These are phyloP conservation scores for Berkeleyomyces basicola DNA, from an alignment of 2,329 filamentous ascomycete genomes.

Conservation along the genomic window DNA sequence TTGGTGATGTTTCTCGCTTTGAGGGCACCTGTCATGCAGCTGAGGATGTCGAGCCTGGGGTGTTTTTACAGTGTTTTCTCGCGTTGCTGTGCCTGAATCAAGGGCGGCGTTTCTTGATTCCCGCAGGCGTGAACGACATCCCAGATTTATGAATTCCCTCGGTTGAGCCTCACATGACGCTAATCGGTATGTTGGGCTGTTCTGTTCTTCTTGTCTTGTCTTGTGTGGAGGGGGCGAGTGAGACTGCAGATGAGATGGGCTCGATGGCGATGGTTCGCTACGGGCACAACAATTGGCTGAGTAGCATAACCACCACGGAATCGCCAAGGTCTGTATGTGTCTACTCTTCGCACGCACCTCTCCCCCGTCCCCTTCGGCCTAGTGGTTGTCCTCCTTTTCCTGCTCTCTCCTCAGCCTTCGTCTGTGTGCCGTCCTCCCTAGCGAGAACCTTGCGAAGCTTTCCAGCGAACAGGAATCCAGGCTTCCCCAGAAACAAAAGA, in stretches of 20 bases:
- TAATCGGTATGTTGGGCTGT: not conserved
- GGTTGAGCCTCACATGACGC: not conserved
- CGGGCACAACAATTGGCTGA: no score
- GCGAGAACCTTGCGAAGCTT: not conserved
- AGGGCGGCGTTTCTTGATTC: not conserved
- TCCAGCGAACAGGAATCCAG: not conserved
- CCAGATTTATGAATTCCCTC: not conserved
- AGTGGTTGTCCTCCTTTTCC: not conserved
- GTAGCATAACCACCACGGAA: no score
- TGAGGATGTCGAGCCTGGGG: no score
- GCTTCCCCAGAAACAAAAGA: not conserved
- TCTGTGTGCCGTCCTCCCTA: not conserved
- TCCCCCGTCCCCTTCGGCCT: not conserved
- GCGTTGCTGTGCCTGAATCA: not conserved
- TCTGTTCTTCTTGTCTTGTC: not conserved
- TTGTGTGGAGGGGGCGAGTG: not conserved
- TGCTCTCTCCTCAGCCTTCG: not conserved
- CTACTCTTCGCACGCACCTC: not conserved
- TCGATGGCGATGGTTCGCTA: no score
- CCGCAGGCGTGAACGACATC: not conserved
- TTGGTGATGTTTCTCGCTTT: not conserved
- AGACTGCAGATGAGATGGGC: not conserved
- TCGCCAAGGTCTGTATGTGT: not conserved
- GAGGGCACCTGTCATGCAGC: not conserved
- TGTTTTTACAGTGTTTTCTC: not conserved